Percentiles rank a stretch among this genome's conserved stretches.
Evolutionary conservation across 2,329 filamentous ascomycete species (phyloP).

Genomic region (Zymoseptoria ardabiliae): DNA sequence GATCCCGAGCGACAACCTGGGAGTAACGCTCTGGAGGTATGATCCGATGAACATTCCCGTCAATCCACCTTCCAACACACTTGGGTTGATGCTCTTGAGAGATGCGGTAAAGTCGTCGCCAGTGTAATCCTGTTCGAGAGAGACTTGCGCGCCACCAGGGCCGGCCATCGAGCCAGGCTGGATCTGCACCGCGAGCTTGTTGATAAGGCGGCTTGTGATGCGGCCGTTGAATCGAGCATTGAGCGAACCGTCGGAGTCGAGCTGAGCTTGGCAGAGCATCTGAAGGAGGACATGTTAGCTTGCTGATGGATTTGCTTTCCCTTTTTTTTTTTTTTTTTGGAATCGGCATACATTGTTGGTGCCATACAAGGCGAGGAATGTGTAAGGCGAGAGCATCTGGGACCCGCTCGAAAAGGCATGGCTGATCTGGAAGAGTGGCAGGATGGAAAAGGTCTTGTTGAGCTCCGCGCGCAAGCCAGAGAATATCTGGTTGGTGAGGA

Average conservation of each 20-base stretch:
- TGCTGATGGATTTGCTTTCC: not conserved
- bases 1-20: slow-evolving; percentile 75
- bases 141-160: slow-evolving; percentile 75
- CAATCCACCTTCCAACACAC: slow-evolving; percentile 78
- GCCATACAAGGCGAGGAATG: slow-evolving; percentile 88
- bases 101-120: slow-evolving; percentile 90
- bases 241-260: slow-evolving; percentile 87
- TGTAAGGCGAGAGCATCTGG: slow-evolving; percentile 86
- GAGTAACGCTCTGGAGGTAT: slow-evolving; percentile 90
- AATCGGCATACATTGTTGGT: slow-evolving; percentile 65
- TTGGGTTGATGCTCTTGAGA: slow-evolving; percentile 93
- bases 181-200: slow-evolving; percentile 83
- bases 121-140: slow-evolving; percentile 91
- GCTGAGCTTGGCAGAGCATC: slow-evolving; percentile 91
- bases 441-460: slow-evolving; percentile 91
- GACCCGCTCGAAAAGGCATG: slow-evolving; percentile 92
- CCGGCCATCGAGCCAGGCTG: slow-evolving; percentile 50
- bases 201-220: slow-evolving; percentile 71
- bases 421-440: slow-evolving; percentile 91
- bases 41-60: slow-evolving; percentile 94
- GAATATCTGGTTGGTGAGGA: slow-evolving; percentile 96
- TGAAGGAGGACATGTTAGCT: slow-evolving; percentile 33
- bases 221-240: slow-evolving; percentile 88
- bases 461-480: slow-evolving; percentile 90
- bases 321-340: slow-evolving; percentile 18